Conservation (phyloP, 129 eudicot genomes). For the Mikania micrantha region DNA sequence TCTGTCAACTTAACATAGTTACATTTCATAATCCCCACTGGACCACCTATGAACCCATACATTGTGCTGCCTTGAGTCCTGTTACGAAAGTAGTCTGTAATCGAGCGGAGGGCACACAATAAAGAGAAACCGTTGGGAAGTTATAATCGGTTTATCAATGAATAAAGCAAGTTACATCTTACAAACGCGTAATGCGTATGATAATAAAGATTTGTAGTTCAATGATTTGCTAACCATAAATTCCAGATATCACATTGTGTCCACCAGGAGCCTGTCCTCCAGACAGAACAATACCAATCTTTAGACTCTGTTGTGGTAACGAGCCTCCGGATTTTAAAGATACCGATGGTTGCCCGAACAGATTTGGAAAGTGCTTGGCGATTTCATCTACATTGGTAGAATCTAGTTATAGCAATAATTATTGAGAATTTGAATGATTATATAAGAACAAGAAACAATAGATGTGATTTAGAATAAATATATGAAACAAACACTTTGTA, state of each 20-base stretch:
- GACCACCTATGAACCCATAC: constrained; percentile 92
- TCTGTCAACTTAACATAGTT: constrained; percentile 64
- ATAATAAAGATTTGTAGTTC: neutral
- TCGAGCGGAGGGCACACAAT: constrained; percentile 9
- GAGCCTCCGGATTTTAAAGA: constrained; percentile 43
- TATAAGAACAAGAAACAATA: too few species aligned
- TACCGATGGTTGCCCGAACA: constrained; percentile 80
- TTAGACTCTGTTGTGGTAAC: constrained; percentile 31
- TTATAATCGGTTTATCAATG: neutral
- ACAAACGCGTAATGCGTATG: neutral
- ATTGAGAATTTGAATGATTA: neutral
- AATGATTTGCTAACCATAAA: constrained; percentile 49
- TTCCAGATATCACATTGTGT: constrained; percentile 91
- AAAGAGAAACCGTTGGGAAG: neutral
- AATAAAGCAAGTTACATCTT: neutral
- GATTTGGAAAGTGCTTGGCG: constrained; percentile 61
- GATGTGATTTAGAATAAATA: neutral
- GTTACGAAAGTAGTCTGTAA: constrained; percentile 73
- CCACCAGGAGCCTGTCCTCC: constrained; percentile 99
- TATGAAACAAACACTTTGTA: too few species aligned
- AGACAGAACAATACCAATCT: constrained; percentile 83
- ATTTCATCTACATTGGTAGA: constrained; percentile 47
- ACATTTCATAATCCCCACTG: constrained; percentile 86
- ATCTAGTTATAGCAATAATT: neutral
- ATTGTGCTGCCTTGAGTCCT: constrained; percentile 66